Evolutionary conservation across 768 basidiomycete genomes (phyloP), one percentile per base, ranked within the genome.

Genomic region (Trametopsis cervina): DNA sequence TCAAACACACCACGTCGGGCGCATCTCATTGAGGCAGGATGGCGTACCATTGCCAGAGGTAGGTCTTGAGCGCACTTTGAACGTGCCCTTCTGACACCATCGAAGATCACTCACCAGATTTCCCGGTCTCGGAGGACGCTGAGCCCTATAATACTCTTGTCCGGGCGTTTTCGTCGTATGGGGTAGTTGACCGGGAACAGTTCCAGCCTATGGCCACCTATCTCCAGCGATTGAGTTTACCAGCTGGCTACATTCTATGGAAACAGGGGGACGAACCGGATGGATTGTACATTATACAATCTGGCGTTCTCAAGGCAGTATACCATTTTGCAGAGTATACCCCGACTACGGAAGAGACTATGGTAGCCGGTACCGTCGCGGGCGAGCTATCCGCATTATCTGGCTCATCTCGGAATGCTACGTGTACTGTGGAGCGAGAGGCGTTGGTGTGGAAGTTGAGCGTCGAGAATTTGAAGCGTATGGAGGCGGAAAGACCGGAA

Each of bases 291-390:
- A 74, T 98, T 57, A 82, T 99, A 55, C 85, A 96, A 57, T 76
- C 82, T 0, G 95, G 95, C 6, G 78, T 91, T 25, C 71, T 99
- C 25, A 74, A 88, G 9, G 95, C 94, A 0, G 76, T 75, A 17
- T 98, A 97, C 66, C 50, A 42, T 39, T 94, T 92, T 60, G 80
- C 80, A 2, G 80, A 80, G 42, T 78, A 86, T 54, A 68, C 77
- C 4, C 75, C 77, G 21, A 62, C 66, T 4, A 80, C 91, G 42
- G 84, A 88, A 58, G 92, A 95, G 67, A 89, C 86, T 1, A 95
- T 95, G 92, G 89, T 94, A 0, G 81, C 90, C 3, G 94, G 93
- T 2, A 91, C 92, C 0, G 69, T 97, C 2, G 90, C 94, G 9
- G 95, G 95, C 0, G 95, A 97, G 65, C 64, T 99, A 44, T 84